Base-by-base conservation (phyloP, 2,329 filamentous ascomycete genomes). In the Phaeoacremonium minimum region DNA sequence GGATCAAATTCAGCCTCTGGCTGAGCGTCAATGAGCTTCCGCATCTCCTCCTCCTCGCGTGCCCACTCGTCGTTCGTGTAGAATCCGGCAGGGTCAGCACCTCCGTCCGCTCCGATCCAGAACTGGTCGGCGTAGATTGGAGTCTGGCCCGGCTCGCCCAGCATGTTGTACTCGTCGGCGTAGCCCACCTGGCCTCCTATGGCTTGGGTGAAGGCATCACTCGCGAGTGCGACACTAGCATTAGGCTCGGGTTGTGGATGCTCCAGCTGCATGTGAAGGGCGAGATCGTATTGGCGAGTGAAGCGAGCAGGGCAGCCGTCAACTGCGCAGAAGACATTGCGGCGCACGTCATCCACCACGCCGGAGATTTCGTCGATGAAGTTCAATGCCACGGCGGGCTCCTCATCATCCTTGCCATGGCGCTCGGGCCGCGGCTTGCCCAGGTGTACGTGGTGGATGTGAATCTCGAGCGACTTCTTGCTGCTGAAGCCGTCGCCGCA, bases 401-500 rank as follows among this genome's bases (percentile, higher is more conserved):
- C 32, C 35, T 40, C 18, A 38, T 38, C 11, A 34, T 31, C 20
- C 33, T 30, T 15, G 15, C 15, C 17, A 17, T 42, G 30, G 35
- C 50, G 53, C 4, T 42, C 39, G 7, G 70, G 69, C 11, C 75
- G 67, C 37, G 67, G 61, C 13, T 61, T 52, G n/a, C 81, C 79
- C 17, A 95, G 67, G 56, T 97, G 91, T 15, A 87, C 76, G 32
- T 84, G 88, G 15, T 87, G 81, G 30, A 96, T 73, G 55, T 97
- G 91, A 46, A 93, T 85, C 57, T 91, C 85, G 0, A 96, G 72
- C 18, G 80, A 80, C 14, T 78, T 74, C 58, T 94, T 95, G 43
- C 83, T 85, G 40, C 77, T 76, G 52, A 94, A 93, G 22, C 75
- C 74, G 42, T 80, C 76, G 3, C 83, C 85, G 52, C 91, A 97